Evolutionary conservation across 1,139 yeast species (phyloP).

Genomic region (Taphrina pruni): DNA sequence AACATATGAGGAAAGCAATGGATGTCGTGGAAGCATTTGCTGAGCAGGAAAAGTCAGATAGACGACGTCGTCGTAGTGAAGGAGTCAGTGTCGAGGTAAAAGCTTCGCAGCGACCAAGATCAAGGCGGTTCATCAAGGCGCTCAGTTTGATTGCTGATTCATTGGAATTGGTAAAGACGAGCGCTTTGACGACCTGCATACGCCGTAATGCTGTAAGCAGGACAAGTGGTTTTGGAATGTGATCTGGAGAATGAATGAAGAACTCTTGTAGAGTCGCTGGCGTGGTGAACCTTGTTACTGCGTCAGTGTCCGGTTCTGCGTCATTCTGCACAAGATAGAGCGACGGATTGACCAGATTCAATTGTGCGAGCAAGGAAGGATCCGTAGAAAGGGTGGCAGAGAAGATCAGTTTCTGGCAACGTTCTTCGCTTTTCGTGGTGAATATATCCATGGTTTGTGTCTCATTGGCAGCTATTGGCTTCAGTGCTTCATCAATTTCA

Average conservation of each 20-base stretch:
- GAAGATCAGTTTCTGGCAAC: conserved; percentile 69
- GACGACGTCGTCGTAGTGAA: conserved; percentile 51
- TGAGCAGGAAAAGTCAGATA: conserved; percentile 62
- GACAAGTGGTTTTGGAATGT: conserved; percentile 68
- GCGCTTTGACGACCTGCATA: conserved; percentile 46
- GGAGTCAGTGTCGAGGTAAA: conserved; percentile 54
- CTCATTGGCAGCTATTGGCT: conserved; percentile 13
- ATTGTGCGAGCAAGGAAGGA: conserved; percentile 78
- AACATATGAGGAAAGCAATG: conserved; percentile 64
- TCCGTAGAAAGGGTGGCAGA: conserved; percentile 95
- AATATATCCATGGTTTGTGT: conserved; percentile 14
- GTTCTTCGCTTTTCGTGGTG: conserved; percentile 40
- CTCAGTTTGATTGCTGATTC: conserved; percentile 82
- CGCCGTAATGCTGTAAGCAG: conserved; percentile 61
- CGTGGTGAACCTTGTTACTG: conserved; percentile 53
- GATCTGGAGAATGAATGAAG: conserved; percentile 37
- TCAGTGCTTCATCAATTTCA: conserved; percentile 54
- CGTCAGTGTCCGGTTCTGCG: conserved; percentile 43
- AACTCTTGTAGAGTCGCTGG: conserved; percentile 54
- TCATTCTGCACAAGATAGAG: conserved; percentile 65
- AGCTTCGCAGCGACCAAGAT: conserved; percentile 47
- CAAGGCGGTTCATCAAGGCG: conserved; percentile 58
- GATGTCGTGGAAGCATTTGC: neutral
- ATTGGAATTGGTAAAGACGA: conserved; percentile 79
- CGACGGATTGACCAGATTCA: conserved; percentile 72